phyloP scores from a whole-genome alignment of 2,329 filamentous ascomycete genomes.

The Diaporthe helianthi region DNA sequence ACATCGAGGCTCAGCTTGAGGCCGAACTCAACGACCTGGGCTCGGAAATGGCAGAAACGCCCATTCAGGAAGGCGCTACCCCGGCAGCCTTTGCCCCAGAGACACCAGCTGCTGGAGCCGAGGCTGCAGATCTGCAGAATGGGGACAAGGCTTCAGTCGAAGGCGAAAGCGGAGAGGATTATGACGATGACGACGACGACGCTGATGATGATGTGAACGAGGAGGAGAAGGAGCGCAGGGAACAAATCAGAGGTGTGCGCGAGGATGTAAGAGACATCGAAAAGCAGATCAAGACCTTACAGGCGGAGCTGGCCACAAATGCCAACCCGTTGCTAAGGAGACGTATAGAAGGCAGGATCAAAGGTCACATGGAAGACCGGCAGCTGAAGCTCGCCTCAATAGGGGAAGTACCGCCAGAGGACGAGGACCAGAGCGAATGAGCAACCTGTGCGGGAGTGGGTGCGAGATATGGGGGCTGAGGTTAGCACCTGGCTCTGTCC shows the following conservation, averaged over 20 bases:
- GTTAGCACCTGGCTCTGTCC: too few relatives aligned
- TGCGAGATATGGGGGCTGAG: neutral
- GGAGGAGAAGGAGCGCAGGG: conserved; percentile 56
- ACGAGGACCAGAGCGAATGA: conserved; percentile 41
- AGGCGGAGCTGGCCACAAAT: conserved; percentile 52
- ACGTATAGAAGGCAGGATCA: conserved; percentile 59
- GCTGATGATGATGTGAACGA: conserved; percentile 63
- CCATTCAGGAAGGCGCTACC: conserved; percentile 51
- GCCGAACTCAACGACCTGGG: conserved; percentile 54
- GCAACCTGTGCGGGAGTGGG: too few relatives aligned
- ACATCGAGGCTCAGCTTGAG: conserved; percentile 45
- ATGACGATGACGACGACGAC: conserved; percentile 60
- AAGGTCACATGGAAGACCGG: conserved; percentile 50
- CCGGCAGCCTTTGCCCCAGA: conserved; percentile 46
- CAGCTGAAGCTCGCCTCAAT: conserved; percentile 46
- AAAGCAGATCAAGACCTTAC: conserved; percentile 55
- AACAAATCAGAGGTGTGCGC: conserved; percentile 61
- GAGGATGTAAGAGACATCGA: conserved; percentile 62
- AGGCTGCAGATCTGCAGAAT: conserved; percentile 54
- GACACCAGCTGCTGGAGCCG: conserved; percentile 51
- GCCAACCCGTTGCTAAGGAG: conserved; percentile 57
- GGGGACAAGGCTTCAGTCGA: conserved; percentile 50
- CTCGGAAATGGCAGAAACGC: conserved; percentile 54
- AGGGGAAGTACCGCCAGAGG: conserved; percentile 41
- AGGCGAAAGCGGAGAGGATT: conserved; percentile 51